Base-by-base conservation (phyloP, 2,329 filamentous ascomycete species). In the Alternaria rosae region DNA sequence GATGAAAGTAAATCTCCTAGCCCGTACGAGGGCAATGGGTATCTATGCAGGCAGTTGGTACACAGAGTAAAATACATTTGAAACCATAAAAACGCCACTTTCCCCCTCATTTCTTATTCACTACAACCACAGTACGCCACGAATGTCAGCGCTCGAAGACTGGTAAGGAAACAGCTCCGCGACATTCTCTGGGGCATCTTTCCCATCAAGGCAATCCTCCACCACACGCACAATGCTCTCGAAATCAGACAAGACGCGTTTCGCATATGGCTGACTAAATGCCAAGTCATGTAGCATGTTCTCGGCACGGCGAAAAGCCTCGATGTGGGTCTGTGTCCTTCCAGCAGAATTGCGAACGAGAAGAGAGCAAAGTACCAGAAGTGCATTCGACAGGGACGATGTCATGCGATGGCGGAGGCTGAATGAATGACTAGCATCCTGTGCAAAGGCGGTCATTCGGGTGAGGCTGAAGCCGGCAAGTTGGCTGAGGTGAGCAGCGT, bases 101-200 rank as follows among this genome's bases (percentile, higher is more conserved):
- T 3, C 3, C 23, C n/a, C 20, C 9, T 17, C 9, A 25, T 6
- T 28, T 4, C 43, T 10, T 26, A 13, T n/a, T 0, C 43, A 45
- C 17, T 30, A 59, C n/a, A 59, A 15, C 57, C 57, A 59, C 50
- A 59, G 43, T 12, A 59, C 50, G 21, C 50, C 45, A 5, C 53
- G 58, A 20, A 57, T 45, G 10, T 32, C 51, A 21, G 58, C 60
- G 51, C 69, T 70, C n/a, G 70, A 17, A 8, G 61, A 56, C n/a
- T 44, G 56, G 25, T 76, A 76, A 3, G 75, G 75, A 13, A 76
- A 67, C 11, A 71, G 26, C 1, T 73, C 59, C 1, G 54, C 51
- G n/a, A 71, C 50, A 20, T 74, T 64, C 0, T 57, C 20, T 8
- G 70, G 68, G 0, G 55, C 20, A 69, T 58, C 10, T 47, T 41